Base-by-base conservation (phyloP, 2,329 filamentous ascomycete species). In the Lachnellula cervina region DNA sequence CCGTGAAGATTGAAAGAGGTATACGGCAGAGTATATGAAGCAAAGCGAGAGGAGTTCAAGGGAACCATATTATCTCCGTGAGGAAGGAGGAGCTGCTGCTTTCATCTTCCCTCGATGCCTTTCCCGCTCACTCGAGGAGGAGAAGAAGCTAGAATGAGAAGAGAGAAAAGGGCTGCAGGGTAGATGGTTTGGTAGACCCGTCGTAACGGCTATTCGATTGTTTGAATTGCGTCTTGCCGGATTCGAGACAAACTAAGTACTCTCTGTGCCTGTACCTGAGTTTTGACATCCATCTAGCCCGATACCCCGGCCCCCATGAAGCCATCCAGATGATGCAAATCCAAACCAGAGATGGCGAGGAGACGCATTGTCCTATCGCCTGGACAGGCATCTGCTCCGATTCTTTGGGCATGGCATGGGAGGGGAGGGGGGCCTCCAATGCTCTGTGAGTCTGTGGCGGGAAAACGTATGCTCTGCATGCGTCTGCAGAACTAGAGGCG, bases 1-100 rank as follows among this genome's bases (percentile, higher is more conserved):
- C 72, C 70, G 69, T 73, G 63, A 65, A 67, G 64, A 67, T 69
- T 68, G 64, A 66, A 71, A 71, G 66, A 63, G 69, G 70, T 59
- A 68, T 68, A 68, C 64, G 54, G 65, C 63, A 64, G 60, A 62
- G 61, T 63, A 66, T 66, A 66, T 67, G 64, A 9, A 1, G 57
- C 60, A 67, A 61, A 57, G 64, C 54, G 59, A 57, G 52, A 61
- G 47, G 55, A 54, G 37, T 49, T 51, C 51, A 49, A 58, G 55
- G 54, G 49, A 57, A 23, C 28, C 28, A 32, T 32, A 32, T 32
- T 32, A 32, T 32, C 8, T 32, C 28, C 38, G 38, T n/a, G 19
- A 4, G 38, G 21, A 47, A 23, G 44, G 44, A 47, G 44, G 17
- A 47, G 44, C 23, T 13, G 44, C 16, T 43, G 38, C n/a, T n/a